Evolutionary conservation across 345 rosid genomes (phyloP), one percentile per base, ranked within the genome.

Genomic region (Camelina laxa): DNA sequence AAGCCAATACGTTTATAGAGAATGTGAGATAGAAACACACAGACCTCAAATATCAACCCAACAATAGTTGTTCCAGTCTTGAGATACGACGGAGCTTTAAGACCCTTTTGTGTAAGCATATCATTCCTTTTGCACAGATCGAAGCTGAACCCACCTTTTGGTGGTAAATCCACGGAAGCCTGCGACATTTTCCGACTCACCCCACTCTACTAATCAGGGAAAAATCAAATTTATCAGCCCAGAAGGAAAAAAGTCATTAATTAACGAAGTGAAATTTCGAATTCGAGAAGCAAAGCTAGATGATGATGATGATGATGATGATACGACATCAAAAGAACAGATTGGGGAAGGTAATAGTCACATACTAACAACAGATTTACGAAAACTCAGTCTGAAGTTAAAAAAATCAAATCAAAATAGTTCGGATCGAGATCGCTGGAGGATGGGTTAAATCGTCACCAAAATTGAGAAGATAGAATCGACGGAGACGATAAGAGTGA

Each of bases 11-110:
- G 20, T 56, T 65, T 16, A 4, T 0, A n/a, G 2, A 41, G 54
- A 10, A 57, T 45, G 2, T 14, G 60, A 55, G n/a, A 51, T 35
- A 36, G 53, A 35, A 70, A 58, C 30, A 38, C 36, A 38, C 55
- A 56, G 63, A 94, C 99, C 96, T 88, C 79, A 70, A 85, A 92
- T 65, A 86, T 80, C 61, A 94, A 73, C 30, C 97, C 97, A 70
- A 94, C 99, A 67, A 94, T 94, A 38, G 99, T 94, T 24, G 99
- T 94, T 59, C 99, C 99, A 0, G 99, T 94, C 83, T 92, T 94
- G 15, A 90, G 78, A 36, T 35, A 91, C 9, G 92, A 83, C 0
- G 97, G 97, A 33, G 84, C 84, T 31, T 81, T 86, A 30, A 68
- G 81, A 60, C 97, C 97, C 73, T 86, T 87, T 54, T 84, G 79